Base-by-base conservation (phyloP, 2,329 filamentous ascomycete genomes). In the Aspergillus intermedius region DNA sequence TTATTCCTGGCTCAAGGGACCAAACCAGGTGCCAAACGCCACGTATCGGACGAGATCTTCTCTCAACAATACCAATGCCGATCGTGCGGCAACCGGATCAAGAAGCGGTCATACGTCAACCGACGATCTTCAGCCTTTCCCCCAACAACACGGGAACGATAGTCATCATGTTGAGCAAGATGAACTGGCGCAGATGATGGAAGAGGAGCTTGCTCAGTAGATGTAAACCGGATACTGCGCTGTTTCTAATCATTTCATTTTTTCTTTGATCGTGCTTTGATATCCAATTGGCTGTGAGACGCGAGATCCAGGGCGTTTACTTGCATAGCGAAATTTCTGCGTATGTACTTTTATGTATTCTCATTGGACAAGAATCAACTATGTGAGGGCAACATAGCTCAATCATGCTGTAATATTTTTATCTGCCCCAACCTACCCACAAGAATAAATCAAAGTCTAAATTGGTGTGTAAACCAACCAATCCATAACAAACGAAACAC, bases 1-100 rank as follows among this genome's bases (percentile, higher is more conserved):
- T 22, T 66, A 67, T 44, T 22, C 43, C 12, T 69, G 65, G 66
- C 57, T 69, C 4, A 50, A 50, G 49, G 46, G 42, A 43, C 40
- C 13, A 44, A 37, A 28, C 39, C 44, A 43, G 35, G 49, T 48
- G 35, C 46, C 41, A 15, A 43, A 12, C 22, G 41, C 41, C 41
- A 43, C 37, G 37, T 40, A 15, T 19, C 15, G 10, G 17, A 40
- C 37, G 17, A 8, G 34, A 35, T 17, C 4, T n/a, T 35, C 34
- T 15, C 15, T 35, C 34, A 17, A 35, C 13, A 35, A 35, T 17
- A 10, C 10, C 25, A 35, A 35, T 35, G 37, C 17, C 22, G 15
- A 15, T 40, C 37, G 8, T 40, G 13, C 34, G n/a, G 34, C 15
- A 35, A 35, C 34, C 17, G 9, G 19, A 12, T 12, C 25, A 23